phyloP scores from a whole-genome alignment of 2,329 filamentous ascomycete species.

The Claviceps spartinae region DNA sequence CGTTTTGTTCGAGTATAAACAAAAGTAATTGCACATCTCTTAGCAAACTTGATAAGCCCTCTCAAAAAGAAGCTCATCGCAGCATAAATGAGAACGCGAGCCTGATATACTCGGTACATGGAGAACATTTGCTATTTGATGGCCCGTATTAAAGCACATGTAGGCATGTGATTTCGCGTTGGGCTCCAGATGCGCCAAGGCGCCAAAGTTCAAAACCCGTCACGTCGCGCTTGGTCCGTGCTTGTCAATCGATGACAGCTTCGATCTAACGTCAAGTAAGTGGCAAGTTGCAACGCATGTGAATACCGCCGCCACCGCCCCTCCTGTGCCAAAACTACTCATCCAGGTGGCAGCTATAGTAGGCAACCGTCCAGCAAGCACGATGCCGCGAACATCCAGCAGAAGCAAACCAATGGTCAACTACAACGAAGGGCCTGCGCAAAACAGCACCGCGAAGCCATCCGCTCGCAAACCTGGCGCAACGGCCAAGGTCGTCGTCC shows the following conservation, averaged over 20 bases:
- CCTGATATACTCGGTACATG: too few species aligned
- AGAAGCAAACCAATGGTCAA: slow-evolving; percentile 19
- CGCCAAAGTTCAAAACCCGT: neutral
- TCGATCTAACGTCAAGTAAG: neutral
- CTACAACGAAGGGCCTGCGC: slow-evolving; percentile 16
- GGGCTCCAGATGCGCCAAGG: neutral
- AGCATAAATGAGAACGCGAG: too few species aligned
- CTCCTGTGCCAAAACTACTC: too few species aligned
- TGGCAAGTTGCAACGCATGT: too few species aligned
- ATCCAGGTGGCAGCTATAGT: too few species aligned
- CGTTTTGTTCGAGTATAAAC: too few species aligned
- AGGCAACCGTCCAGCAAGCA: neutral
- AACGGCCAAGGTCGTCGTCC: slow-evolving; percentile 11
- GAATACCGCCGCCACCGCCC: too few species aligned
- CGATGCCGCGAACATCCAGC: slow-evolving; percentile 22
- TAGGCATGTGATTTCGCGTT: slow-evolving; percentile 10
- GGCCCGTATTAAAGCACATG: neutral
- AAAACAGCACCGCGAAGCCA: slow-evolving; percentile 3
- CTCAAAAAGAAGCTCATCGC: neutral
- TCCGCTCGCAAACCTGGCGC: slow-evolving; percentile 5
- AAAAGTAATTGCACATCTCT: too few species aligned
- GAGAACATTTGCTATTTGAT: too few species aligned
- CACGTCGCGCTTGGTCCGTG: neutral
- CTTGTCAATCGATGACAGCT: neutral
- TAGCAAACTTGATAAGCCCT: too few species aligned